Evolutionary conservation across 768 basidiomycete species (phyloP).

Genomic region (Russula sp.): DNA sequence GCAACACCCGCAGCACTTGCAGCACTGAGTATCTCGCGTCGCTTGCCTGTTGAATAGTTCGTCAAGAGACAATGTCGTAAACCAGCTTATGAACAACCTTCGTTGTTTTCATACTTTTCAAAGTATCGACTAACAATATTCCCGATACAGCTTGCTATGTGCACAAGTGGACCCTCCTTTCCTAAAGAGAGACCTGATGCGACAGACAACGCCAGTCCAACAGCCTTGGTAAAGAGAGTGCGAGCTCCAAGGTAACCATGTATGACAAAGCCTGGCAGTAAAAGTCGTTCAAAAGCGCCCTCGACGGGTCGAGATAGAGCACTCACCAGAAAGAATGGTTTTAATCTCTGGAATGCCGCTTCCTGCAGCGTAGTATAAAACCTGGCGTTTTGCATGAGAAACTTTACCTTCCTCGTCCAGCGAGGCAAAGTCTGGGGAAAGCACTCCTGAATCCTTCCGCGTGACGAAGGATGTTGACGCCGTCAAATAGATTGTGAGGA

Average conservation of each 20-base stretch:
- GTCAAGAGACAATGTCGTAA: neutral
- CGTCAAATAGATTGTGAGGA: constrained; percentile 85
- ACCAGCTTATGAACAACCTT: constrained; percentile 49
- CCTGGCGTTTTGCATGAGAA: constrained; percentile 50
- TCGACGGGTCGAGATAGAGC: neutral
- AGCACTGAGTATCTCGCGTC: constrained; percentile 91
- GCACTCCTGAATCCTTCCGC: constrained; percentile 82
- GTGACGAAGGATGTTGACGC: constrained; percentile 86
- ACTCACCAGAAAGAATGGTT: constrained; percentile 78
- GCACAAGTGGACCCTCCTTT: constrained; percentile 81
- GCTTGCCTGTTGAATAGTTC: constrained; percentile 60
- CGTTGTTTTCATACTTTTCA: constrained; percentile 90
- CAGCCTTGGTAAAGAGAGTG: constrained; percentile 83
- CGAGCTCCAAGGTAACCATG: constrained; percentile 94
- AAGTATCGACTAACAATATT: constrained; percentile 89
- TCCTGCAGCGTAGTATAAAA: constrained; percentile 92
- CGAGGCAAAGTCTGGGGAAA: constrained; percentile 46
- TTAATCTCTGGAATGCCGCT: constrained; percentile 98
- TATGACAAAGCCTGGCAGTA: constrained; percentile 78
- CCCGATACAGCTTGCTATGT: constrained; percentile 88
- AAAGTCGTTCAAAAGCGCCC: constrained; percentile 23
- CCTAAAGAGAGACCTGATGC: constrained; percentile 89
- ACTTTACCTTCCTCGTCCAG: constrained; percentile 27
- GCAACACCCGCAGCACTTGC: constrained; percentile 97
- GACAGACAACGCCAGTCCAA: constrained; percentile 87